phyloP scores from a whole-genome alignment of 441 rosid species.

The Pelargonium myrrhifolium region DNA sequence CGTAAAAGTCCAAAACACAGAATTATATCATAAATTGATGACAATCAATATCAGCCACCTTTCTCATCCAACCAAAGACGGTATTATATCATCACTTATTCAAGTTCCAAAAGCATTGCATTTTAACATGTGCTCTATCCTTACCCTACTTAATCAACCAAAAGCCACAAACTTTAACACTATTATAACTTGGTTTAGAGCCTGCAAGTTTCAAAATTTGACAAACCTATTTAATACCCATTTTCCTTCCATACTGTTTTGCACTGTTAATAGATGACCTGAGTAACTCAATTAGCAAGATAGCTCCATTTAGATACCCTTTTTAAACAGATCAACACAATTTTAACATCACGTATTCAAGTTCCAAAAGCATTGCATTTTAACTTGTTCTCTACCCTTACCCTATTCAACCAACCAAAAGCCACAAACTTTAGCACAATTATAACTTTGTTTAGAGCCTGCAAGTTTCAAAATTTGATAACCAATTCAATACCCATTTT shows the following conservation, averaged over 20 bases:
- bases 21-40: no score
- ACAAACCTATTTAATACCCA: neutral
- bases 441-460: neutral
- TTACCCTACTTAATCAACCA: conserved; percentile 2
- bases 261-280: neutral
- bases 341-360: neutral
- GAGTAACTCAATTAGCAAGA: no score
- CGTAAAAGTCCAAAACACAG: neutral
- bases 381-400: neutral
- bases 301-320: neutral
- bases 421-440: neutral
- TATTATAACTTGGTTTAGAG: neutral
- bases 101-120: no score
- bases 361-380: neutral
- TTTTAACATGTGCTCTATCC: no score
- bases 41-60: no score
- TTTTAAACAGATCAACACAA: neutral
- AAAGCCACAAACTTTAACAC: neutral
- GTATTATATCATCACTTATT: neutral
- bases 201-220: neutral
- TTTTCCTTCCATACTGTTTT: neutral
- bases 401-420: neutral
- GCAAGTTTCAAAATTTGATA: neutral
- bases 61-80: no score
- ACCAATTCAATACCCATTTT: neutral